Percentiles rank a stretch among this genome's conserved stretches.
Evolutionary conservation across 2,329 filamentous ascomycete species (phyloP).

Genomic region (Aureobasidium vineae): DNA sequence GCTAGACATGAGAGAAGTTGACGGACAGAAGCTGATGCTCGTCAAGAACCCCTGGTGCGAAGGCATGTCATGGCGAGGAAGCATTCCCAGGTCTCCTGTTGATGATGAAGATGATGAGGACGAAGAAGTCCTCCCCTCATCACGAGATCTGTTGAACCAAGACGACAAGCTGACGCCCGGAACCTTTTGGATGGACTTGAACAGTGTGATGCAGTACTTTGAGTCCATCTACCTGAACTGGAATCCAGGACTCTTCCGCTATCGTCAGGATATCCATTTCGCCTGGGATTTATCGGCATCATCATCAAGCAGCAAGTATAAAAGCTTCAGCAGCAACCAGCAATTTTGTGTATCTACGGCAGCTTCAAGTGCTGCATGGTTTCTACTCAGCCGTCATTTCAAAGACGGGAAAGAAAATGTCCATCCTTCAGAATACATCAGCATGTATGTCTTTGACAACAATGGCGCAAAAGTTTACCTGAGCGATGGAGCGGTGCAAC

Average conservation of each 20-base stretch:
- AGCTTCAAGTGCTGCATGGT: slow-evolving; percentile 67
- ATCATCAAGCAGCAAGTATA: slow-evolving; percentile 57
- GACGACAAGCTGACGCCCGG: slow-evolving; percentile 56
- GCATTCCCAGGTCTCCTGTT: slow-evolving; percentile 27
- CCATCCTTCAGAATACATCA: slow-evolving; percentile 70
- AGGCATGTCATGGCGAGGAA: slow-evolving; percentile 70
- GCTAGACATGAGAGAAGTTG: slow-evolving; percentile 68
- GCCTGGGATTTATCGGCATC: slow-evolving; percentile 63
- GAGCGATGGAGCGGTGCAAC: slow-evolving; percentile 67
- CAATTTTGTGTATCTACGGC: slow-evolving; percentile 58
- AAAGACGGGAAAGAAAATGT: slow-evolving; percentile 44
- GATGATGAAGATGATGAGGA: slow-evolving; percentile 29
- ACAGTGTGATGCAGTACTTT: slow-evolving; percentile 86
- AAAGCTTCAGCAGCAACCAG: slow-evolving; percentile 68
- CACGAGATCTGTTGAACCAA: slow-evolving; percentile 39
- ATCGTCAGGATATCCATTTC: slow-evolving; percentile 88
- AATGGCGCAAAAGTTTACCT: slow-evolving; percentile 70
- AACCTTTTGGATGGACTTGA: slow-evolving; percentile 91
- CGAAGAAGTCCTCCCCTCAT: slow-evolving; percentile 34
- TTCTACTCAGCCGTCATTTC: slow-evolving; percentile 85
- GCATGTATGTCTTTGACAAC: slow-evolving; percentile 75
- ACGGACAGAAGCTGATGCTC: slow-evolving; percentile 65
- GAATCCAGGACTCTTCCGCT: slow-evolving; percentile 80
- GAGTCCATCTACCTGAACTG: slow-evolving; percentile 97
- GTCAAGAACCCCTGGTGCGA: slow-evolving; percentile 97